phyloP scores from a whole-genome alignment of 2,329 filamentous ascomycete genomes.

The Aspergillus flavus region DNA sequence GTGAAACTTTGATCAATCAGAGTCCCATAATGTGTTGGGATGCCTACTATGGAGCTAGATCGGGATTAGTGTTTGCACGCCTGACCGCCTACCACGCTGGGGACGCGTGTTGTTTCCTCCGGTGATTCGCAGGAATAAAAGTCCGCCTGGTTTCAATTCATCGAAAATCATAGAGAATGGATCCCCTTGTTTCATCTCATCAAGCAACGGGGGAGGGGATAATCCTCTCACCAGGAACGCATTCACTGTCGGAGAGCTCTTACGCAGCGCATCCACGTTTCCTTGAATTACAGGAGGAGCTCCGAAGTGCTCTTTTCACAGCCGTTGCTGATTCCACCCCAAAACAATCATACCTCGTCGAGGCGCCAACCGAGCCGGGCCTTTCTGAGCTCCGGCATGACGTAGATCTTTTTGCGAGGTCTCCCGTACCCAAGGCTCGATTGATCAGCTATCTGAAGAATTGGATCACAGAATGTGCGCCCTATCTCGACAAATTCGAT shows the following conservation, averaged over 20 bases:
- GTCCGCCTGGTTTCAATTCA: neutral
- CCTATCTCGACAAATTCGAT: constrained; percentile 59
- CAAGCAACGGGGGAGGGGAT: constrained; percentile 18
- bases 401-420: constrained; percentile 19
- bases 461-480: constrained; percentile 32
- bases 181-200: neutral
- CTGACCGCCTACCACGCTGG: neutral
- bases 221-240: constrained; percentile 28
- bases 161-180: neutral
- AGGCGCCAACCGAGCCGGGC: constrained; percentile 34
- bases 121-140: too few relatives aligned
- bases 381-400: constrained; percentile 25
- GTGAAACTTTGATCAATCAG: too few relatives aligned
- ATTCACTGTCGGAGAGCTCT: constrained; percentile 27
- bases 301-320: constrained; percentile 45
- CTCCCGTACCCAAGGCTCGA: constrained; percentile 36
- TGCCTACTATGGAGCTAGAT: too few relatives aligned
- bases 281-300: constrained; percentile 47
- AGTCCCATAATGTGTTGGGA: too few relatives aligned
- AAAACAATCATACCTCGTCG: constrained; percentile 32
- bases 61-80: too few relatives aligned
- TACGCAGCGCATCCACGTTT: constrained; percentile 42
- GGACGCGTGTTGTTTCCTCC: too few relatives aligned
- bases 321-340: constrained; percentile 41
- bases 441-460: constrained; percentile 47